Evolutionary conservation across 495 filamentous ascomycete species (phyloP).

Genomic region (Penicillium canariense): DNA sequence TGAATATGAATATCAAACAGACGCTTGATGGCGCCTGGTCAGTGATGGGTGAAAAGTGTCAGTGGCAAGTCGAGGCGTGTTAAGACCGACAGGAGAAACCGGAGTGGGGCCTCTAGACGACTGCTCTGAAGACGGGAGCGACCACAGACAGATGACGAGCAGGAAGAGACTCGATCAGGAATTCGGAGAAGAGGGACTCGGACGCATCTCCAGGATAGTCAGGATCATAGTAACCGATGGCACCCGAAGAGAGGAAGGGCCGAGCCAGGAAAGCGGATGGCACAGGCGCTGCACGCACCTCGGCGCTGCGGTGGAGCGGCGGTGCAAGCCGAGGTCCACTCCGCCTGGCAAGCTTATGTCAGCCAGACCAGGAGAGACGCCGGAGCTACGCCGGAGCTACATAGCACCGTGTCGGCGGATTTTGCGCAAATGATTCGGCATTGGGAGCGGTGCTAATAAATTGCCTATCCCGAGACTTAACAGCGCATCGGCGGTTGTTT

Average conservation of each 20-base stretch:
- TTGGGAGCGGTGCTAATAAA: background rate
- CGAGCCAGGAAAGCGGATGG: constrained; percentile 8
- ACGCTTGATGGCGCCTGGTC: constrained; percentile 1
- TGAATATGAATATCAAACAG: constrained; percentile 43
- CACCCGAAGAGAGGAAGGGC: constrained; percentile 17
- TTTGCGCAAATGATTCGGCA: background rate
- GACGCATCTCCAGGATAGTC: background rate
- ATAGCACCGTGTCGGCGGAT: background rate
- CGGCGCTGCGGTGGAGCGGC: constrained; percentile 36
- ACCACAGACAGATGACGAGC: constrained; percentile 1
- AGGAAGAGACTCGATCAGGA: constrained; percentile 1
- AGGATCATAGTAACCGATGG: constrained; percentile 19
- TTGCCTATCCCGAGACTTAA: constrained; percentile 1
- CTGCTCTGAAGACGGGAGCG: constrained; percentile 14
- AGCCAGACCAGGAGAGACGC: background rate
- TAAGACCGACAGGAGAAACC: constrained; percentile 21
- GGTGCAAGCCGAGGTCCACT: constrained; percentile 37
- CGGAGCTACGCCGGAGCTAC: background rate
- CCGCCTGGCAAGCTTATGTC: constrained; percentile 15
- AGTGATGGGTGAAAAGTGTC: constrained; percentile 7
- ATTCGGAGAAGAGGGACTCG: background rate
- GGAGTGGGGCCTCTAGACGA: constrained; percentile 21
- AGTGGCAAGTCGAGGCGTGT: constrained; percentile 8
- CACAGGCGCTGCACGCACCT: constrained; percentile 27
- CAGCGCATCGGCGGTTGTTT: background rate